A percentile compares a stretch with the other conserved stretches of the same genome.
Evolutionary conservation across 1,284 basidiomycete species (phyloP).

Genomic region (Pterulicium gracile): DNA sequence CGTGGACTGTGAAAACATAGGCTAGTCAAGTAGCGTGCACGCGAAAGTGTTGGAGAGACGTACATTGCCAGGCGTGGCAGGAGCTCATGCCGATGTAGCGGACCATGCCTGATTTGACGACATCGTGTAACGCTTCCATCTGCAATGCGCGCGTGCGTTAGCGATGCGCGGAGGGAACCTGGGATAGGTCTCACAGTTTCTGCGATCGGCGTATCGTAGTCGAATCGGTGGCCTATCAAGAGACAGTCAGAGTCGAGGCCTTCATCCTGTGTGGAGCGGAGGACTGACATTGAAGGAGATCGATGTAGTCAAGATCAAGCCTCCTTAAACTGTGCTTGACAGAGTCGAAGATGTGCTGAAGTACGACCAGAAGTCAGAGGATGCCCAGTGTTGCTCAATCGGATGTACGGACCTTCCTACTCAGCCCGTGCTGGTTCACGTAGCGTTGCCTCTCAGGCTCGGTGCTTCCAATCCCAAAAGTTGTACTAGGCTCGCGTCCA

Average conservation of each 20-base stretch:
- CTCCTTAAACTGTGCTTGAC: constrained; percentile 57
- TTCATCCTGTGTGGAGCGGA: neutral
- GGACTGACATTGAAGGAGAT: constrained; percentile 48
- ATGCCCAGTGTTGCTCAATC: neutral
- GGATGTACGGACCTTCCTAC: constrained; percentile 36
- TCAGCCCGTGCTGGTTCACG: constrained; percentile 45
- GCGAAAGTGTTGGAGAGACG: neutral
- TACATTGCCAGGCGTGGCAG: constrained; percentile 24
- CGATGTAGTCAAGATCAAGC: constrained; percentile 62
- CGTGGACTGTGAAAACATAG: constrained; percentile 24
- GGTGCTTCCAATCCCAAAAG: constrained; percentile 5
- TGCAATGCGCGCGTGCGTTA: constrained; percentile 13
- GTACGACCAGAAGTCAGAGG: neutral
- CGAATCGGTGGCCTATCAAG: constrained; percentile 43
- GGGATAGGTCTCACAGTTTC: constrained; percentile 29
- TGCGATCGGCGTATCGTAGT: constrained; percentile 46
- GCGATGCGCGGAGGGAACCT: neutral
- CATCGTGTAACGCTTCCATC: constrained; percentile 12
- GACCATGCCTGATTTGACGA: constrained; percentile 36
- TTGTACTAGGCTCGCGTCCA: constrained; percentile 17
- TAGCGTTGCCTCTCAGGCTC: constrained; percentile 31
- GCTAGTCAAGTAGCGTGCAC: neutral
- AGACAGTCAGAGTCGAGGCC: constrained; percentile 1
- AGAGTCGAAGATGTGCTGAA: constrained; percentile 63
- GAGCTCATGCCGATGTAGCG: constrained; percentile 26